Evolutionary conservation across 83 land plant species (phyloP), one percentile per base, ranked within the genome.

Genomic region (Picea abies): DNA sequence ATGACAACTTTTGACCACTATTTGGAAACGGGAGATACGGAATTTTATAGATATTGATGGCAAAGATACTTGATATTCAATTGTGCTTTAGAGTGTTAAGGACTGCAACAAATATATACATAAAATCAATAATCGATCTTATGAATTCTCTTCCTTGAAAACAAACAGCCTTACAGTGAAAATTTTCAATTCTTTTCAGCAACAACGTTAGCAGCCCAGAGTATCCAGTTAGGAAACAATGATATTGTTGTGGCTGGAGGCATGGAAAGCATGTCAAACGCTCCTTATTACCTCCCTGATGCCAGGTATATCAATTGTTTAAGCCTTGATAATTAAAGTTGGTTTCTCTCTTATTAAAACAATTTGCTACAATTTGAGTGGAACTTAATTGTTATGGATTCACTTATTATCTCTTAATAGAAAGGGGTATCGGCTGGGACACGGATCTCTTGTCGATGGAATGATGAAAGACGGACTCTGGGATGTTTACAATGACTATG

Each of bases 201-300:
- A 23, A 89, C 89, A 29, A 93, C 93, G 91, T 37, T 97, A 76
- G 98, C 95, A 16, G 94, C 99, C 67, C 99, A 97, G 82, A 90
- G 89, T 37, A 97, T 97, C 68, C 95, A 94, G 84, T 82, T 92
- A 62, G 99, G 99, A 64, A 85, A 79, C 79, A 97, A 97, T 85
- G 96, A 97, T 85, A 91, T 97, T 14, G 98, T 97, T 83, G 98
- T 97, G n/a, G 95, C 93, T 80, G 99, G 99, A 82, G 99, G 99
- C 84, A 97, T 94, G 97, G 98, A 94, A 85, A 96, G 97, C 87
- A 96, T 96, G 98, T 96, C 98, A 71, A 96, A 96, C 85, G 87
- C 91, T 35, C 98, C 98, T n/a, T 93, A 96, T 64, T 96, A 96
- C 80, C 84, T 96, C 37, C 87, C 90, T 65, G 93, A 93, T 68